Percentiles rank a stretch among this genome's conserved stretches.
phyloP scores from a whole-genome alignment of 257 asterid species.

The Solanum okadae region DNA sequence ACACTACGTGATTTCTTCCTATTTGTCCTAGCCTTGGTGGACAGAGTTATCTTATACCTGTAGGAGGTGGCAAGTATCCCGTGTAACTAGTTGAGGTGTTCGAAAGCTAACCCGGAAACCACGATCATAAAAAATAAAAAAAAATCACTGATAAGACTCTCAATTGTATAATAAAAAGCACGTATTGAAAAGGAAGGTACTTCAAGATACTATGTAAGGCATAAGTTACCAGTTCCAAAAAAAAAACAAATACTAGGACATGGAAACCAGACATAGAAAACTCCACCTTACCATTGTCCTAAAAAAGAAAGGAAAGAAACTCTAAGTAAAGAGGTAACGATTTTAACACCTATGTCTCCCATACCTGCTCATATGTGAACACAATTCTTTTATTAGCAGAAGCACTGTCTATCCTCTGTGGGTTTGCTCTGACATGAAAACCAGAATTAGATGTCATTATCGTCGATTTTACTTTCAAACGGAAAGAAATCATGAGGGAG shows the following conservation, averaged over 20 bases:
- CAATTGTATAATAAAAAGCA: background rate
- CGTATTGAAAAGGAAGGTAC: background rate
- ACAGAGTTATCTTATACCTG: background rate
- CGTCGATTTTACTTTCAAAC: background rate
- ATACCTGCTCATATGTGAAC: slow-evolving; percentile 91
- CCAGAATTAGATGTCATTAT: background rate
- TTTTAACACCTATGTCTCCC: background rate
- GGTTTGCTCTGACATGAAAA: slow-evolving; percentile 67
- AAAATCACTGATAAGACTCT: background rate
- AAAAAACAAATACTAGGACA: background rate
- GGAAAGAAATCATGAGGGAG: background rate
- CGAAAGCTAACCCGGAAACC: background rate
- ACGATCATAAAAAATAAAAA: background rate
- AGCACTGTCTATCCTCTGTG: slow-evolving; percentile 85
- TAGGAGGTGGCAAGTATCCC: background rate
- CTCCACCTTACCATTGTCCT: background rate
- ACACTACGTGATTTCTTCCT: background rate
- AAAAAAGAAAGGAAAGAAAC: background rate
- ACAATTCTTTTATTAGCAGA: slow-evolving; percentile 71
- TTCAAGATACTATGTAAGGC: background rate
- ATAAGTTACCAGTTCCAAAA: background rate
- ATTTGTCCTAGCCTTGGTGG: background rate
- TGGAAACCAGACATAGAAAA: background rate
- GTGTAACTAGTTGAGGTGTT: background rate
- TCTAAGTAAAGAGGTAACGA: background rate